Evolutionary conservation across 2,329 filamentous ascomycete species (phyloP).

Genomic region (Pseudogymnoascus sp.): DNA sequence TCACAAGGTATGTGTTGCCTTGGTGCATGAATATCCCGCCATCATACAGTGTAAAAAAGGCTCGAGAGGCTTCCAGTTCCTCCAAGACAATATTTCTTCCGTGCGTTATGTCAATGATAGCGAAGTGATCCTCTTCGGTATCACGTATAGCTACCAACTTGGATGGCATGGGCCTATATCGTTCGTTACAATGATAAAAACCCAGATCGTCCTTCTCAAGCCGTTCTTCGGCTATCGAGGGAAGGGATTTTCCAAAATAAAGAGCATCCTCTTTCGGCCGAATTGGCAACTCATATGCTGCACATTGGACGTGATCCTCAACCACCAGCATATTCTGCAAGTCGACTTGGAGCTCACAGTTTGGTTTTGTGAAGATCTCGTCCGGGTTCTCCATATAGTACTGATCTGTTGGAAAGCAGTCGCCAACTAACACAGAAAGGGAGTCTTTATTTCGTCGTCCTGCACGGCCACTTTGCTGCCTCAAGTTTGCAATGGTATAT

Average conservation of each 20-base stretch:
- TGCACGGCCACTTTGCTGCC: slow-evolving; percentile 90
- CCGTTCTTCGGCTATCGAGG: slow-evolving; percentile 63
- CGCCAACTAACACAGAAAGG: slow-evolving; percentile 79
- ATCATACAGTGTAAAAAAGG: slow-evolving; percentile 92
- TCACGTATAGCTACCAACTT: slow-evolving; percentile 82
- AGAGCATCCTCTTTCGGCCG: slow-evolving; percentile 62
- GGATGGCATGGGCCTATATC: slow-evolving; percentile 79
- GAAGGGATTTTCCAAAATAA: slow-evolving; percentile 73
- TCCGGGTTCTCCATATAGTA: slow-evolving; percentile 96
- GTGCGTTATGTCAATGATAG: slow-evolving; percentile 81
- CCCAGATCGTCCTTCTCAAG: slow-evolving; percentile 66
- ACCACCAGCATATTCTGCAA: slow-evolving; percentile 84
- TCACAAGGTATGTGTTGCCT: slow-evolving; percentile 84
- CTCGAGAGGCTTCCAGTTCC: slow-evolving; percentile 91
- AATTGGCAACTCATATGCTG: slow-evolving; percentile 90
- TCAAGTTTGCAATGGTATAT: slow-evolving; percentile 87
- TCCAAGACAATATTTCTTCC: slow-evolving; percentile 79
- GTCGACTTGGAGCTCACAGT: slow-evolving; percentile 83
- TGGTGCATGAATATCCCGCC: slow-evolving; percentile 96
- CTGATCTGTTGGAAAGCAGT: slow-evolving; percentile 85
- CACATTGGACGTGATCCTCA: slow-evolving; percentile 92
- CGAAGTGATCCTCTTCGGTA: slow-evolving; percentile 85
- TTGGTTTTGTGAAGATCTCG: slow-evolving; percentile 86
- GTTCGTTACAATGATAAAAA: slow-evolving; percentile 83
- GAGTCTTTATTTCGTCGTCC: slow-evolving; percentile 91